A percentile compares a stretch with the other conserved stretches of the same genome.
These are phyloP conservation scores for Silene vulgaris DNA, from an alignment of 179 eudicot genomes.

Conservation along the genomic window DNA sequence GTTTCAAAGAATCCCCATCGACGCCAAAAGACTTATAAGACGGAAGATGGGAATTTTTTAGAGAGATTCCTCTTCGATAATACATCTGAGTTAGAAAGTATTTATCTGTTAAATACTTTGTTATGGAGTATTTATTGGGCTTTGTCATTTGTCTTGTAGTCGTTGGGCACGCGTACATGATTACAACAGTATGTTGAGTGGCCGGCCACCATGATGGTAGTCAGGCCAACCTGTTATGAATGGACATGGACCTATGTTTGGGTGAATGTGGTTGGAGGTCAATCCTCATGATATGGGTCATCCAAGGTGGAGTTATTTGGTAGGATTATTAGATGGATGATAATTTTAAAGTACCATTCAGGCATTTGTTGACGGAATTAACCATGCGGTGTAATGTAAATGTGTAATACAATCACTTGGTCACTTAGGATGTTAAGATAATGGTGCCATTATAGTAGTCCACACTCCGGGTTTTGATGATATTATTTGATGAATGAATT, in stretches of 20 bases:
- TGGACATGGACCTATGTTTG: too few species aligned
- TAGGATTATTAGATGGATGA: not conserved
- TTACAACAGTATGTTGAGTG: too few species aligned
- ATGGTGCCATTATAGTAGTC: not conserved
- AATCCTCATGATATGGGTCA: too few species aligned
- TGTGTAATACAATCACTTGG: not conserved
- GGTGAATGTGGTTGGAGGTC: too few species aligned
- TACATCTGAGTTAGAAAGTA: not conserved
- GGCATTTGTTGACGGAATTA: not conserved
- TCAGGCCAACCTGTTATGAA: too few species aligned
- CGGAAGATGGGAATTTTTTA: not conserved
- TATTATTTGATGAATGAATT: too few species aligned
- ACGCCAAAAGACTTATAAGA: not conserved
- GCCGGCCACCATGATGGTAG: too few species aligned
- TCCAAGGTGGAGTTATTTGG: not conserved
- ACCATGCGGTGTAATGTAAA: not conserved
- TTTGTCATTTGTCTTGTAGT: not conserved
- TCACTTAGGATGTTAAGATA: not conserved
- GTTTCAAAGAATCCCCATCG: not conserved
- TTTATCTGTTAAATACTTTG: not conserved
- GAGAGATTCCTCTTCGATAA: not conserved
- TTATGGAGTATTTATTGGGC: not conserved
- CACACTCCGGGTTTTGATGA: not conserved
- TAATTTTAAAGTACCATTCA: not conserved
- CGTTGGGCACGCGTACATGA: not conserved